These are phyloP conservation scores for Coemansia sp. DNA, from an alignment of 192 early-diverging fungal species.

Conservation along the genomic window DNA sequence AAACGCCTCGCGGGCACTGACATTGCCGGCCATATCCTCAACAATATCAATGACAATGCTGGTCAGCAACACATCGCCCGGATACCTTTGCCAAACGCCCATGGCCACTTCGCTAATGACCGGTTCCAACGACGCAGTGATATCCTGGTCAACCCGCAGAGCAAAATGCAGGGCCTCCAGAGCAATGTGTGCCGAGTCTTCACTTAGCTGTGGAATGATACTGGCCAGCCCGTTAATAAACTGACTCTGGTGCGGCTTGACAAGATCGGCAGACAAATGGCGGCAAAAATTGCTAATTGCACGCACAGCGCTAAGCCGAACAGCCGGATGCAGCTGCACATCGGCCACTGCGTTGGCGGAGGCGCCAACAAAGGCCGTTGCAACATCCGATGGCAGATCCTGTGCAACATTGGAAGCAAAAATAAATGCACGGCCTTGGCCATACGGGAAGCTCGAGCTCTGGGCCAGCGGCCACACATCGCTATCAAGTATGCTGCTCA, in stretches of 20 bases:
- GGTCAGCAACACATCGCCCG: slow-evolving; percentile 75
- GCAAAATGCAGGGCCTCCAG: slow-evolving; percentile 49
- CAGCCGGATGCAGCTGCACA: slow-evolving; percentile 39
- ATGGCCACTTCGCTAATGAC: slow-evolving; percentile 70
- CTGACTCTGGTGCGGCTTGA: slow-evolving; percentile 30
- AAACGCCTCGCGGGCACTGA: slow-evolving; percentile 62
- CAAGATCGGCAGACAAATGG: slow-evolving; percentile 23
- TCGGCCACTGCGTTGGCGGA: slow-evolving; percentile 67
- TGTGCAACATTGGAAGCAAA: slow-evolving; percentile 81
- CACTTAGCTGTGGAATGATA: slow-evolving; percentile 45
- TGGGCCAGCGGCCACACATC: slow-evolving; percentile 68
- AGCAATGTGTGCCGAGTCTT: slow-evolving; percentile 53
- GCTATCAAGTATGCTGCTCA: slow-evolving; percentile 77
- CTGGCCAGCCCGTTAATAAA: slow-evolving; percentile 47
- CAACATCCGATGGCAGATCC: slow-evolving; percentile 65
- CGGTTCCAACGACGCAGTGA: slow-evolving; percentile 73
- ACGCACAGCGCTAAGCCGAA: slow-evolving; percentile 52
- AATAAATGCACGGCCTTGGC: slow-evolving; percentile 88
- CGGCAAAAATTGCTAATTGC: slow-evolving; percentile 51
- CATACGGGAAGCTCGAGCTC: slow-evolving; percentile 67
- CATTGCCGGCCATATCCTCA: slow-evolving; percentile 71
- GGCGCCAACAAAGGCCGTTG: slow-evolving; percentile 73
- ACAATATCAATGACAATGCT: slow-evolving; percentile 78
- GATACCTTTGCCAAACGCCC: slow-evolving; percentile 76
- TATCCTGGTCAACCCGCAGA: slow-evolving; percentile 63